Evolutionary conservation across 495 filamentous ascomycete genomes (phyloP), one percentile per base, ranked within the genome.

Genomic region (Hyaloscypha bicolor): DNA sequence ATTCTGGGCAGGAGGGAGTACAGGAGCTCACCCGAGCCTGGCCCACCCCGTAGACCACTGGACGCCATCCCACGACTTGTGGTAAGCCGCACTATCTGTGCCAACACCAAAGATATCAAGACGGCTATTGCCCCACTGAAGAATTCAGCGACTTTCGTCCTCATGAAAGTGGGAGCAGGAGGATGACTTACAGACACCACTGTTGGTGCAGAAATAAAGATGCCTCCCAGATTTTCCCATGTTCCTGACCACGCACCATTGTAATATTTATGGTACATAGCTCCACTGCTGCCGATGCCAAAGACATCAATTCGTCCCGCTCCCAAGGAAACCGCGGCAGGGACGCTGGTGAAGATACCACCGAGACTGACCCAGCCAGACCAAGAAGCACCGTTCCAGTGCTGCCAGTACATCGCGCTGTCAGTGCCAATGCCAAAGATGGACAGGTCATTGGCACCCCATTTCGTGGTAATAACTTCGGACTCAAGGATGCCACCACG

Each of bases 51-150:
- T 61, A 0, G 22, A 60, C 73, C 73, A 75, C 1, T 30, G 19
- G 3, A n/a, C 31, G 1, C 73, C 73, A 58, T 71, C 60, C 73
- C 73, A 75, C 9, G 32, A n/a, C 51, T 55, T 55, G 51, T 11
- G 9, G 55, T 68, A 73, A 45, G 71, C 31, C 0, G 65, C 63
- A 35, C 60, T 68, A 53, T 76, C 73, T 9, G 64, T 71, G 0
- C 75, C 74, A n/a, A 72, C 51, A 1, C 51, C 75, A 61, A 77
- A 80, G 22, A 80, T 69, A 51, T 80, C 78, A 11, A 79, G 62
- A 30, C 75, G 71, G 37, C 76, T 75, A 9, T 33, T 35, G 19
- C 74, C 72, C 76, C 77, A 79, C 19, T 37, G 35, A 8, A 12
- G 6, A 37, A 6, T 6, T 37, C 12, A 37, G 12, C 12, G 3